Evolutionary conservation across 139 green algal genomes (phyloP), one percentile per base, ranked within the genome.

Genomic region (Chlorella sp.): DNA sequence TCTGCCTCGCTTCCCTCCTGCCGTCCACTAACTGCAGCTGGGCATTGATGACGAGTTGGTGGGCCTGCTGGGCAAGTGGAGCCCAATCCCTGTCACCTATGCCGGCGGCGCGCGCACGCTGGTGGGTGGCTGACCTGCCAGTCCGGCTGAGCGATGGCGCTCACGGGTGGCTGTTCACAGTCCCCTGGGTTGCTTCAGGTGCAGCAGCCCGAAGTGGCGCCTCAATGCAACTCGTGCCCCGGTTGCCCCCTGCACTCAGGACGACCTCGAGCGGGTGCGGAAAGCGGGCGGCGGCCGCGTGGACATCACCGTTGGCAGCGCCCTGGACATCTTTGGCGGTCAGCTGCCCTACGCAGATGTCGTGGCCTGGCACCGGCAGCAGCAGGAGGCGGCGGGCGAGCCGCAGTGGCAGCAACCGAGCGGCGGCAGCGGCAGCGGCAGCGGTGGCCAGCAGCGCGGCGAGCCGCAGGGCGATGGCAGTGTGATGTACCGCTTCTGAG

Each of bases 271-370:
- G 72, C 82, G 82, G 5, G 72, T 86, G 56, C 71, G 60, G 38
- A 23, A 26, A 30, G 72, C 82, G 20, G 82, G 82, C 60, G 23
- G 39, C 6, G 82, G 72, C 5, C 71, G 72, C 1, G 82, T 96
- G 93, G 94, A 95, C 60, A 94, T 99, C 71, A 99, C 97, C 6
- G 96, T 99, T 3, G 97, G 97, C 60, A 97, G 92, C 56, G 97
- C 97, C 17, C 89, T 99, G 17, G 97, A 99, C 91, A 98, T 99
- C 28, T 99, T 99, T 91, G 97, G 97, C 0, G 97, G 97, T 3
- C 86, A 93, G 44, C 86, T 99, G 67, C 78, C 88, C 1, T 99
- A 98, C 78, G 51, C 78, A 11, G 93, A 97, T 9, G 97, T 99
- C 0, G 92, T 99, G 36, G 90, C 88, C 3, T 99, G 97, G 97